phyloP scores from a whole-genome alignment of 2,329 filamentous ascomycete species.

The Coniella vitis region DNA sequence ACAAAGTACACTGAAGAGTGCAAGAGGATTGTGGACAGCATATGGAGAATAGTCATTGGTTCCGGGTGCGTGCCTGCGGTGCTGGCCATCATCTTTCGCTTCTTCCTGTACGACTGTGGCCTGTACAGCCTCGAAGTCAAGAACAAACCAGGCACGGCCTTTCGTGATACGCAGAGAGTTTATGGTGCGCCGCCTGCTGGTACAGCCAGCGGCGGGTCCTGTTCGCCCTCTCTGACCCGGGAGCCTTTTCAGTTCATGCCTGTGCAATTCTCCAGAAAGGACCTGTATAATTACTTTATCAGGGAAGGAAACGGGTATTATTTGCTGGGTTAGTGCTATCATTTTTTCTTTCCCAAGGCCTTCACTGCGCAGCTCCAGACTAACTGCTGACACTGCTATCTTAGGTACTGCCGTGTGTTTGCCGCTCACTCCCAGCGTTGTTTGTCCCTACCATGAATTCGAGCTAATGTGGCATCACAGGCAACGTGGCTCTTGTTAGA shows the following conservation, averaged over 20 bases:
- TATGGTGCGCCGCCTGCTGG: slow-evolving; percentile 37
- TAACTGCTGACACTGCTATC: background rate
- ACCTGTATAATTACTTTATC: slow-evolving; percentile 45
- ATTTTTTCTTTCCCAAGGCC: background rate
- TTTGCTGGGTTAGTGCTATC: slow-evolving; percentile 29
- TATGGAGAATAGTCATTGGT: slow-evolving; percentile 62
- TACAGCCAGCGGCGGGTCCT: slow-evolving; percentile 27
- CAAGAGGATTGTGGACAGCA: slow-evolving; percentile 45
- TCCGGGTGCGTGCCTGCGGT: slow-evolving; percentile 58
- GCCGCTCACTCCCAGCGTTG: slow-evolving; percentile 30
- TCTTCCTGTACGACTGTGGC: slow-evolving; percentile 60
- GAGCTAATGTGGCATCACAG: background rate
- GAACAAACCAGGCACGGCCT: slow-evolving; percentile 50
- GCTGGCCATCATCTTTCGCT: slow-evolving; percentile 58
- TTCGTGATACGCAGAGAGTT: slow-evolving; percentile 52
- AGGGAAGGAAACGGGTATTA: slow-evolving; percentile 40
- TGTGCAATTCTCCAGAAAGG: slow-evolving; percentile 40
- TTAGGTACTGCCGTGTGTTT: slow-evolving; percentile 20
- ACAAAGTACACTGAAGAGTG: slow-evolving; percentile 37
- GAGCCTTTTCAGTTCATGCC: slow-evolving; percentile 28
- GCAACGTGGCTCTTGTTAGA: slow-evolving; percentile 49
- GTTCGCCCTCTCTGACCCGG: slow-evolving; percentile 20
- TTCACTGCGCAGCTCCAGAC: background rate
- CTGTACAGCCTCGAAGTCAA: slow-evolving; percentile 60
- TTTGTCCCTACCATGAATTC: too few species aligned